phyloP scores from a whole-genome alignment of 768 basidiomycete species.

The Trametopsis cervina region DNA sequence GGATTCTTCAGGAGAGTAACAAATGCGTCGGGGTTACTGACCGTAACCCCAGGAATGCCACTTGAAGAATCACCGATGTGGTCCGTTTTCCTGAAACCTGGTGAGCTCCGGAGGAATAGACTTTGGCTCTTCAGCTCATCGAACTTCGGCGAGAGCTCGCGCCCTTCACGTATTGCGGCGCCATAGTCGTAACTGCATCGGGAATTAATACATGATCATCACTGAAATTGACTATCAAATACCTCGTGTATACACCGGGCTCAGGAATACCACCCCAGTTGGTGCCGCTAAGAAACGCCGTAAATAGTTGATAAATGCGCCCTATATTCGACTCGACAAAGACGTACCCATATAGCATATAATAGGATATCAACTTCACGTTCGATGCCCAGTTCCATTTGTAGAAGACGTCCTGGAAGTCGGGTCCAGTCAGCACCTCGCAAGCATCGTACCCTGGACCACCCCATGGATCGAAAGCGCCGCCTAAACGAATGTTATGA shows the following conservation, averaged over 20 bases:
- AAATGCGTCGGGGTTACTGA: conserved; percentile 43
- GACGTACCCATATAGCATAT: conserved; percentile 74
- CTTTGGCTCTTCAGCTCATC: conserved; percentile 74
- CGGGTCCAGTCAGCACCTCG: conserved; percentile 56
- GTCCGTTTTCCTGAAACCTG: conserved; percentile 75
- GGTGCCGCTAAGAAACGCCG: conserved; percentile 49
- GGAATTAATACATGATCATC: not conserved
- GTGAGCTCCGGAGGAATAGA: conserved; percentile 72
- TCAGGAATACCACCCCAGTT: conserved; percentile 81
- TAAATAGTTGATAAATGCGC: not conserved
- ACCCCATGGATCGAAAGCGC: conserved; percentile 80
- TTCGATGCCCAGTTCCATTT: conserved; percentile 74
- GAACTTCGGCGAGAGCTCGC: conserved; percentile 61
- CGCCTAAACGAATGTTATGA: conserved; percentile 34
- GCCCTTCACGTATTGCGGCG: conserved; percentile 59
- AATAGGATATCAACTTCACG: conserved; percentile 76
- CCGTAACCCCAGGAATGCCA: conserved; percentile 31
- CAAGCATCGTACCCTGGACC: conserved; percentile 68
- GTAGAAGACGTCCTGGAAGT: conserved; percentile 78
- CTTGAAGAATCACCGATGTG: conserved; percentile 58
- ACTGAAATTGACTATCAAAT: not conserved
- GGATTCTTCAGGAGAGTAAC: conserved; percentile 63
- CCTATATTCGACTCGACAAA: not conserved
- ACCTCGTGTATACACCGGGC: conserved; percentile 60
- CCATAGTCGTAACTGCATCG: conserved; percentile 77